Base-by-base conservation (phyloP, 2,329 filamentous ascomycete species). In the Escovopsis sp. region DNA sequence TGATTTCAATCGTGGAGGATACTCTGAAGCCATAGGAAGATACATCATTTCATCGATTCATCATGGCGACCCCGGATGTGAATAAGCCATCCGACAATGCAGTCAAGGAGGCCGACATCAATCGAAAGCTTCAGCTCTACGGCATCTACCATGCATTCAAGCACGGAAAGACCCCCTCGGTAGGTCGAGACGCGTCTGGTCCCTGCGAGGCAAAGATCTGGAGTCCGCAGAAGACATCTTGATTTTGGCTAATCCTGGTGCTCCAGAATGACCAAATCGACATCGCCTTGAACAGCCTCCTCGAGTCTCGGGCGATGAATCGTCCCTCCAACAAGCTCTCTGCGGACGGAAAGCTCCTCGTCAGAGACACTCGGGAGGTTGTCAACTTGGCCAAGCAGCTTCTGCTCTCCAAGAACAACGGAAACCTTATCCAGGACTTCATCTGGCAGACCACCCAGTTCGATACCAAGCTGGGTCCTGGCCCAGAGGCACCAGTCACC, bases 391-490 rank as follows among this genome's bases (percentile, higher is more conserved):
- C 89, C 44, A 93, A 95, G 68, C 65, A 79, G 43, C 72, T 98
- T 11, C 66, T 96, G 8, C 70, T 98, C 24, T 83, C 81, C 65
- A 98, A 96, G 74, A 98, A 98, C 58, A 76, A 94, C 45, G 91
- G 88, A 57, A 87, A 98, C 55, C 66, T 96, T 44, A 67, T 98
- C 15, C 91, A 98, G 58, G 88, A 98, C 55, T 96, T 98, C 63
- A 85, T 96, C 63, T 98, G 84, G 82, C 84, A 94, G 58, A 88
- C 87, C 0, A 78, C 86, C 56, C 73, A 83, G 37, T 79, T 91
- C 47, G 75, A 78, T 41, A 65, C 74, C 43, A 79, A 71, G 53
- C 68, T 72, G 40, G 70, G 84, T 24, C 60, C 65, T 44, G 62
- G 70, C 1, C 84, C 85, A 4, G 68, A 71, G 43, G 72, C 76